Evolutionary conservation across 345 rosid species (phyloP).

Genomic region (Gossypium ekmanianum): DNA sequence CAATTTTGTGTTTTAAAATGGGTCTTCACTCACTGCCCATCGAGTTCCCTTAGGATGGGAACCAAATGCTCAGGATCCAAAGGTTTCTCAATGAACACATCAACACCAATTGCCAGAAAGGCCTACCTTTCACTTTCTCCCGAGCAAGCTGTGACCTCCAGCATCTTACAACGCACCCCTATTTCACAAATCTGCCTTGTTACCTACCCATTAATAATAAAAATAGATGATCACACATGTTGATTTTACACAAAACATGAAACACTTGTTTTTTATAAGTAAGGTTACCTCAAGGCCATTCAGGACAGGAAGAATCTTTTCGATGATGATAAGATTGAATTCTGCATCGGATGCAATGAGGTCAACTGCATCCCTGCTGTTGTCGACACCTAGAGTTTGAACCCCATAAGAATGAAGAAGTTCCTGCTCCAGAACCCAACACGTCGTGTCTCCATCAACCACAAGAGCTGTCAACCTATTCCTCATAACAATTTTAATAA

Average conservation of each 20-base stretch:
- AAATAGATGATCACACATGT: neutral
- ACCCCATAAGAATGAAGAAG: neutral
- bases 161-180: constrained; percentile 11
- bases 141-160: neutral
- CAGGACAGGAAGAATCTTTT: constrained; percentile 8
- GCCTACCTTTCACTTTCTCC: neutral
- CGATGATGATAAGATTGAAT: constrained; percentile 14
- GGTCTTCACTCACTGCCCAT: neutral
- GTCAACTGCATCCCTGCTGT: neutral
- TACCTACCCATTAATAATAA: neutral
- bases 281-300: constrained; percentile 17
- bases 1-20: neutral
- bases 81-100: constrained; percentile 15
- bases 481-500: neutral
- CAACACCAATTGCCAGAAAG: constrained; percentile 19
- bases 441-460: neutral
- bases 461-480: constrained; percentile 20
- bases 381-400: neutral
- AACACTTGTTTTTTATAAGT: neutral
- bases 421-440: neutral
- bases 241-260: neutral
- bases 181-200: constrained; percentile 9
- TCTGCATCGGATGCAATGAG: neutral
- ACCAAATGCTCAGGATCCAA: neutral
- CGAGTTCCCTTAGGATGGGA: constrained; percentile 13